phyloP scores from a whole-genome alignment of 1,284 basidiomycete genomes.

The Trichosporon faecale region DNA sequence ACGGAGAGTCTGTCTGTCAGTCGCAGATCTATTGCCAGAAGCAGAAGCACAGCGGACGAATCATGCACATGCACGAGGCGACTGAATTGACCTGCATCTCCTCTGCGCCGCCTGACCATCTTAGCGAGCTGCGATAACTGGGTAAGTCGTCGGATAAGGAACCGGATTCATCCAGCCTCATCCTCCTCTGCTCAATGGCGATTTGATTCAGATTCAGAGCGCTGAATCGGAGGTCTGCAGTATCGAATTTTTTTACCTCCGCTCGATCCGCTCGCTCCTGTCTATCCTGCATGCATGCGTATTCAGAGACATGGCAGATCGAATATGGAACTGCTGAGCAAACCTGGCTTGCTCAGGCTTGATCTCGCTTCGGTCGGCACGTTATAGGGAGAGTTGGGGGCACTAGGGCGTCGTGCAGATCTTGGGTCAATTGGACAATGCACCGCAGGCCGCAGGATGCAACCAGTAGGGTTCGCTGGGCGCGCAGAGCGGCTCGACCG shows the following conservation, averaged over 20 bases:
- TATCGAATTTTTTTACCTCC: background rate
- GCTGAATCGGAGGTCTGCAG: background rate
- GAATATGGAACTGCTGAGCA: background rate
- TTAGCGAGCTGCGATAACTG: background rate
- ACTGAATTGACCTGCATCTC: no score
- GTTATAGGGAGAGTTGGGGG: background rate
- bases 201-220: no score
- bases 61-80: background rate
- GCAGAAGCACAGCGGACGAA: background rate
- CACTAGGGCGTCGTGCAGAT: background rate
- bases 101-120: no score
- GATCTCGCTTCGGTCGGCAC: conserved; percentile 1
- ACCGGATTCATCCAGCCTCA: background rate
- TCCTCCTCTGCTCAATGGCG: background rate
- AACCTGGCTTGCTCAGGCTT: background rate
- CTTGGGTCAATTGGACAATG: background rate
- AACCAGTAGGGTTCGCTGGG: no score
- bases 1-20: background rate
- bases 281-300: no score
- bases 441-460: background rate
- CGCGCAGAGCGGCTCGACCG: background rate
- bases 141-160: background rate
- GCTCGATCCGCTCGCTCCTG: no score
- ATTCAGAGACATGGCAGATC: background rate
- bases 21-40: background rate